Evolutionary conservation across 176 grass and related monocot genomes (phyloP).

Genomic region (Aegilops umbellulata): DNA sequence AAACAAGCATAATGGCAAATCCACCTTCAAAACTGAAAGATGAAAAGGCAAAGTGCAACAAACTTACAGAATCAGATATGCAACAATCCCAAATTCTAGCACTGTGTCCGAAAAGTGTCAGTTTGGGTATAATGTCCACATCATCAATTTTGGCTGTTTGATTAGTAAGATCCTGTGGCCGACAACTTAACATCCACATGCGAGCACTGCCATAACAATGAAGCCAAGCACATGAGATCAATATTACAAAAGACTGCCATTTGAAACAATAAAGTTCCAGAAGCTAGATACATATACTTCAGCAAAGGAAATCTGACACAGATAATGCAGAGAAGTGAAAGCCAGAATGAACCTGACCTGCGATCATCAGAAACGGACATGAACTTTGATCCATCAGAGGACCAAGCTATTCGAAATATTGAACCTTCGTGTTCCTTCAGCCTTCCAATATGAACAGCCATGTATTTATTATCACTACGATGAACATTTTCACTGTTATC

Average conservation of each 20-base stretch:
- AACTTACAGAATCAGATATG: slow-evolving; percentile 84
- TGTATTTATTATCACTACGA: slow-evolving; percentile 22
- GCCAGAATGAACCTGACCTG: slow-evolving; percentile 42
- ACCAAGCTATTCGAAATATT: slow-evolving; percentile 86
- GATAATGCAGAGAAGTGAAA: neutral
- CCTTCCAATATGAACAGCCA: slow-evolving; percentile 48
- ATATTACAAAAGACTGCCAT: neutral
- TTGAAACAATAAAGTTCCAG: neutral
- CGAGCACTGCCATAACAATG: slow-evolving; percentile 78
- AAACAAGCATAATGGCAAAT: neutral
- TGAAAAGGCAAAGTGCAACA: neutral
- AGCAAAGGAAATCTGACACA: no score
- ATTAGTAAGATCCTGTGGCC: slow-evolving; percentile 23
- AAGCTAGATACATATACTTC: neutral
- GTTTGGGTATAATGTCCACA: slow-evolving; percentile 32
- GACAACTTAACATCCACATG: slow-evolving; percentile 53
- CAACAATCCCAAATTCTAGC: slow-evolving; percentile 99
- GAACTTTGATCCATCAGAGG: slow-evolving; percentile 75
- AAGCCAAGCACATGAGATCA: slow-evolving; percentile 16
- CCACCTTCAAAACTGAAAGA: neutral
- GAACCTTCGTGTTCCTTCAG: slow-evolving; percentile 84
- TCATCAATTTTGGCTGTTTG: neutral
- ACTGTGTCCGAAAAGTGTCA: slow-evolving; percentile 79
- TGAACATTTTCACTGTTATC: neutral
- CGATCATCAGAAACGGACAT: slow-evolving; percentile 95